phyloP scores from a whole-genome alignment of 345 rosid genomes.

The Cardamine chenopodiifolia region DNA sequence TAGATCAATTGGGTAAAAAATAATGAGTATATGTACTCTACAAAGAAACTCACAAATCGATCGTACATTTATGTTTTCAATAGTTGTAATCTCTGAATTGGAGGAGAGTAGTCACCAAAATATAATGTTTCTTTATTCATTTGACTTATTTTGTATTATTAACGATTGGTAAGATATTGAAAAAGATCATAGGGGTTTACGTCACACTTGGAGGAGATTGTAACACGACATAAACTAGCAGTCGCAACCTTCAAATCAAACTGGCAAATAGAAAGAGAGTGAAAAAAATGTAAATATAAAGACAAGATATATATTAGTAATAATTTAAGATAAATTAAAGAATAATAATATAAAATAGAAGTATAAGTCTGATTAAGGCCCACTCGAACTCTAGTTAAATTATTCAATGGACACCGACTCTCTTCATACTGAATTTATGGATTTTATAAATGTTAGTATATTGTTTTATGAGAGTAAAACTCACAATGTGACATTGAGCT shows the following conservation, averaged over 20 bases:
- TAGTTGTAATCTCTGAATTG: slow-evolving; percentile 12
- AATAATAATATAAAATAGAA: no score
- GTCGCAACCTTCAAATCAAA: slow-evolving; percentile 16
- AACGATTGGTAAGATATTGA: background rate
- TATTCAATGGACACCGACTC: slow-evolving; percentile 21
- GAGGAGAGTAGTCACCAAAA: background rate
- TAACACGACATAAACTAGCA: slow-evolving; percentile 29
- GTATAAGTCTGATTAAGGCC: slow-evolving; percentile 7
- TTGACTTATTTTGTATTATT: background rate
- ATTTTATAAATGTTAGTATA: background rate
- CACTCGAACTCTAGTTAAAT: slow-evolving; percentile 19
- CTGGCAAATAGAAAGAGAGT: slow-evolving; percentile 12
- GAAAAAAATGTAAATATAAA: background rate
- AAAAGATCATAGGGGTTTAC: slow-evolving; percentile 35
- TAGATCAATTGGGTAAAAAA: background rate
- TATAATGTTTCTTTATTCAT: background rate
- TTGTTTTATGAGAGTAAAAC: background rate
- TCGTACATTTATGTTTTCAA: background rate
- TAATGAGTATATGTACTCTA: no score
- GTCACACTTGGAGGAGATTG: slow-evolving; percentile 35
- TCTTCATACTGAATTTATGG: background rate
- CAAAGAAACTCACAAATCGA: no score
- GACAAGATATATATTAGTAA: background rate
- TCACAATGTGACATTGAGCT: background rate
- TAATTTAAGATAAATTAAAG: background rate